Base-by-base conservation (phyloP, 1,139 yeast species). In the Lodderomyces orthopsilosis region DNA sequence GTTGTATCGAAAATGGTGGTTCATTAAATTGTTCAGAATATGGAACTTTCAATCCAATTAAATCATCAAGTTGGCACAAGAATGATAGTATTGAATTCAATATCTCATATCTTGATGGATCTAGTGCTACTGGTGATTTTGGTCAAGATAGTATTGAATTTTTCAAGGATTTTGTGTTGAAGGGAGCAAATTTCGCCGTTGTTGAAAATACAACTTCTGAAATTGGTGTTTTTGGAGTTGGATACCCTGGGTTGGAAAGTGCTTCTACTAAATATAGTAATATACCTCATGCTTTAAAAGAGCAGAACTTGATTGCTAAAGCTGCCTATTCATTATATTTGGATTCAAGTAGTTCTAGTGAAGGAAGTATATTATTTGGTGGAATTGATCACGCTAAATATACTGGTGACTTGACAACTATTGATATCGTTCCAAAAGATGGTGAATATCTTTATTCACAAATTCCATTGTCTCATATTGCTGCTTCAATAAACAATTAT, bases 301-400 rank as follows among this genome's bases (percentile, higher is more conserved):
- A 63, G 40, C 70, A 72, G 41, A 85, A 85, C 1, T 48, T 66
- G 32, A 81, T 81, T 49, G 55, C 66, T 38, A 67, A 71, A 40
- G 65, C 62, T 32, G 71, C 79, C 10, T 82, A 77, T 57, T 79
- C 86, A 4, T 62, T 83, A 40, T 81, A 74, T 60, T 68, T 82
- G 49, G 68, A 72, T 45, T 64, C 68, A 15, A 48, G 60, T 6
- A 63, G 66, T n/a, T 61, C 77, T 5, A 51, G 56, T n/a, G 44
- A 58, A 1, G 85, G 85, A 3, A 55, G 68, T 12, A 59, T 81
- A 35, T 64, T 80, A 37, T 81, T 81, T 56, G 86, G 86, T 4
- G 86, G 79, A 24, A 62, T 78, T 41, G 86, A 81, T 55, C 64
- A 67, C 34, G 74, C 79, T 28, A 81, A 80, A 58, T 73, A 66